Percentiles rank a stretch among this genome's conserved stretches.
phyloP scores from a whole-genome alignment of 352 stramenopile species.

The Pythium sukuiense region DNA sequence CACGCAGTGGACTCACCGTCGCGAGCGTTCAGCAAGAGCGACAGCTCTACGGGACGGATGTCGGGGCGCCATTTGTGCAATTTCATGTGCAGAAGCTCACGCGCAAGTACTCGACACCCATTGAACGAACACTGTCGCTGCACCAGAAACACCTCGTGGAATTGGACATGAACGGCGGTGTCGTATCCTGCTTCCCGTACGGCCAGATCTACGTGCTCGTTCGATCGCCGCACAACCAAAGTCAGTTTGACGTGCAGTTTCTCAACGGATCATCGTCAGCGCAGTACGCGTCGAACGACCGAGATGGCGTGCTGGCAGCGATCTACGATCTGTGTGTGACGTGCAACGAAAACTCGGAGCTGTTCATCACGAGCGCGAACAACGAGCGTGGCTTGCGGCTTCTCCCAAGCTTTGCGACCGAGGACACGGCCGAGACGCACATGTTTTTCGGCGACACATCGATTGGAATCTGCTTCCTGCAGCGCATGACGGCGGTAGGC shows the following conservation, averaged over 20 bases:
- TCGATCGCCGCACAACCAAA: conserved; percentile 37
- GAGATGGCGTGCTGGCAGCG: conserved; percentile 71
- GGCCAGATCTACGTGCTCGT: conserved; percentile 72
- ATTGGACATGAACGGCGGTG: conserved; percentile 44
- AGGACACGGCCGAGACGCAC: conserved; percentile 64
- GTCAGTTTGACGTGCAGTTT: conserved; percentile 79
- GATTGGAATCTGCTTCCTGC: conserved; percentile 78
- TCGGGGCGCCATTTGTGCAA: conserved; percentile 63
- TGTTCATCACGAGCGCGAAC: conserved; percentile 66
- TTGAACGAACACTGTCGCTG: conserved; percentile 59
- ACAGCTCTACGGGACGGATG: conserved; percentile 40
- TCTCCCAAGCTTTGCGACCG: conserved; percentile 67
- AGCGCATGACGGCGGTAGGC: conserved; percentile 68
- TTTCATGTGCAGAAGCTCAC: conserved; percentile 71
- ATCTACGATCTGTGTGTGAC: conserved; percentile 79
- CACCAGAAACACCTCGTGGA: conserved; percentile 75
- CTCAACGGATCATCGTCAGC: conserved; percentile 50
- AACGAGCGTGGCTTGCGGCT: conserved; percentile 74
- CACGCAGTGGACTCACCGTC: conserved; percentile 35
- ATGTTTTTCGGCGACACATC: conserved; percentile 82
- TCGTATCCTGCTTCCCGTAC: conserved; percentile 67
- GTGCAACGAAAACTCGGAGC: conserved; percentile 68
- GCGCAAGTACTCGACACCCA: conserved; percentile 53
- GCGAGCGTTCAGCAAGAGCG: conserved; percentile 53
- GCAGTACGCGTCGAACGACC: conserved; percentile 63